Evolutionary conservation across 2,329 filamentous ascomycete genomes (phyloP), one percentile per base, ranked within the genome.

Genomic region (Sporothrix phasma): DNA sequence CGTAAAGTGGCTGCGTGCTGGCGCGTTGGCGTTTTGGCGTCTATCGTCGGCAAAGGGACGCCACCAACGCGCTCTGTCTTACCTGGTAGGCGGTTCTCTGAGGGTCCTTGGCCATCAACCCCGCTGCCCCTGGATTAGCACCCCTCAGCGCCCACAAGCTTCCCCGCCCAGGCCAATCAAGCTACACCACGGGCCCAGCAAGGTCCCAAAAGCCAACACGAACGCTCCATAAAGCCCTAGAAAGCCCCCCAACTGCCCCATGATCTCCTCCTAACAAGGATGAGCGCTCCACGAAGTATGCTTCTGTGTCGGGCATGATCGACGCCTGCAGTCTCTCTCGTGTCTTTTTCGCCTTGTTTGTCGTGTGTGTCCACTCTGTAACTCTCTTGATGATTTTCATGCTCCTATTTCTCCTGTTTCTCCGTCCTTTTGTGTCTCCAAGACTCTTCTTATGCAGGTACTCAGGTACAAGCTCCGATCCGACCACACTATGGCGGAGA

Each of bases 1-100:
- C 54, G 54, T 58, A 58, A 43, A 58, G 54, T 58, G 54, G 37
- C n/a, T n/a, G n/a, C n/a, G n/a, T n/a, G n/a, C n/a, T n/a, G n/a
- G n/a, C n/a, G n/a, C n/a, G n/a, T n/a, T n/a, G n/a, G n/a, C 15
- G 4, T 13, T 51, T 54, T 37, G 51, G 51, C 51, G 51, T 39
- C 31, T 13, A 37, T 43, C 10, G 22, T 17, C 7, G 22, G 37
- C 19, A 43, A 19, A 41, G 39, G 56, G 41, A 15, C 41, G n/a
- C 41, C 56, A 26, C 26, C 41, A 46, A 34, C 56, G 56, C 41
- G 56, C 26, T n/a, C 22, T 59, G 4, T n/a, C n/a, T n/a, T n/a
- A n/a, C n/a, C n/a, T n/a, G n/a, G n/a, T n/a, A n/a, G n/a, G n/a
- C n/a, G 15, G 41, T 43, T 7, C 19, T 43, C 5, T 37, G 11